Evolutionary conservation across 176 grass and related monocot species (phyloP).

Genomic region (Aegilops speltoides): DNA sequence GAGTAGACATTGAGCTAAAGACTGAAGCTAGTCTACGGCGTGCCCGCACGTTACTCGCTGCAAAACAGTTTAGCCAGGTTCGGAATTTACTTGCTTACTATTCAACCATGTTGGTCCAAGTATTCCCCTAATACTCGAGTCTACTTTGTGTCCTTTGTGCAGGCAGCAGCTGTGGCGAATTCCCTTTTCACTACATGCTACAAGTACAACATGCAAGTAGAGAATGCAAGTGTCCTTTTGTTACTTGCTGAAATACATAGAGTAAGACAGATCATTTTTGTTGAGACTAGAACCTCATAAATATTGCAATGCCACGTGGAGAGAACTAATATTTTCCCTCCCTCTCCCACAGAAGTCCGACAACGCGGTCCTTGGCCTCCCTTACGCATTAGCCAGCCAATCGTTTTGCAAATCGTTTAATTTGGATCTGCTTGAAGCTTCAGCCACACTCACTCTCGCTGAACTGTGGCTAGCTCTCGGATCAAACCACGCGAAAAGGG

Average conservation of each 20-base stretch:
- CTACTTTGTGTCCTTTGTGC: conserved; percentile 29
- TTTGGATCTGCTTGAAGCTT: conserved; percentile 88
- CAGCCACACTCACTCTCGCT: conserved; percentile 73
- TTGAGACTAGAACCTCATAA: background rate
- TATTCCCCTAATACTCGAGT: conserved; percentile 6
- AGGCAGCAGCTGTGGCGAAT: conserved; percentile 85
- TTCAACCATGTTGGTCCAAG: background rate
- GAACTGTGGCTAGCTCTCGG: conserved; percentile 87
- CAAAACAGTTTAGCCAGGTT: conserved; percentile 90
- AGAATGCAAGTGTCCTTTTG: conserved; percentile 94
- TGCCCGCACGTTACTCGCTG: conserved; percentile 84
- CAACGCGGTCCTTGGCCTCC: conserved; percentile 68
- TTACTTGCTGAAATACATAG: conserved; percentile 94
- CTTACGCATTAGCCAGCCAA: conserved; percentile 82
- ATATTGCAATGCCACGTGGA: background rate
- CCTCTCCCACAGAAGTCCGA: conserved; percentile 60
- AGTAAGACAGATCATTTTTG: conserved; percentile 39
- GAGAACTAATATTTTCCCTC: conserved; percentile 12
- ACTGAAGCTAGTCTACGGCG: conserved; percentile 74
- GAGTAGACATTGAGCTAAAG: conserved; percentile 94
- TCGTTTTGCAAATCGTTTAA: conserved; percentile 97
- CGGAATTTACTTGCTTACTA: conserved; percentile 21
- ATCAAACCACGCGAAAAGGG: conserved; percentile 69
- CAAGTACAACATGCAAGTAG: conserved; percentile 93
- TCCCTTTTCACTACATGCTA: conserved; percentile 91